Conservation (phyloP, 2,329 filamentous ascomycete species). For the Penicillium sp. region DNA sequence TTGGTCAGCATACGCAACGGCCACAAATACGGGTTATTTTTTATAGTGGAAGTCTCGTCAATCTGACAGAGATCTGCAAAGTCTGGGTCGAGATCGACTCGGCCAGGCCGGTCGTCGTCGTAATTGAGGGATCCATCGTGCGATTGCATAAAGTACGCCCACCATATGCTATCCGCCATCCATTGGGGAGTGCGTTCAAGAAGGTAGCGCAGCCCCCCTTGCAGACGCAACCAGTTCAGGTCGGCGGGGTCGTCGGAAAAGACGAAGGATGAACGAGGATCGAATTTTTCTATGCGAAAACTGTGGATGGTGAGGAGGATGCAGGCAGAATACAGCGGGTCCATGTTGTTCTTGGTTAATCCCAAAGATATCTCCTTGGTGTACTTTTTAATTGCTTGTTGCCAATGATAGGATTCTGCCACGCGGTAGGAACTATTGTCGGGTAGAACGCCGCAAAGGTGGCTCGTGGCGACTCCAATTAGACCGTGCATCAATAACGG, state of each 20-base stretch:
- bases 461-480: conserved; percentile 36
- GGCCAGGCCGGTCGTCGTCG: conserved; percentile 33
- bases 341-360: conserved; percentile 39
- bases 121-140: conserved; percentile 27
- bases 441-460: conserved; percentile 33
- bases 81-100: conserved; percentile 32
- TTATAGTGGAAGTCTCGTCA: conserved; percentile 30
- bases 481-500: conserved; percentile 45
- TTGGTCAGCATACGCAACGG: conserved; percentile 39
- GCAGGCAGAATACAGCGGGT: conserved; percentile 42
- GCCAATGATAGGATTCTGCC: conserved; percentile 43
- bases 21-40: conserved; percentile 42
- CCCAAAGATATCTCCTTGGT: conserved; percentile 33
- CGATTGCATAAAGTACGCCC: conserved; percentile 33
- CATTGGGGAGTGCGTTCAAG: conserved; percentile 29
- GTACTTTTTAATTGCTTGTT: conserved; percentile 41
- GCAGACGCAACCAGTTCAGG: conserved; percentile 43
- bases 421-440: conserved; percentile 32
- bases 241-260: conserved; percentile 36
- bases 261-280: conserved; percentile 39
- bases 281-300: conserved; percentile 36
- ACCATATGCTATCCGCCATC: conserved; percentile 42
- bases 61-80: conserved; percentile 43
- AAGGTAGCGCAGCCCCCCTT: conserved; percentile 39
- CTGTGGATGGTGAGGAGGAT: conserved; percentile 42